Conservation (phyloP, 305 asterid species). For the Solanum hybrid region DNA sequence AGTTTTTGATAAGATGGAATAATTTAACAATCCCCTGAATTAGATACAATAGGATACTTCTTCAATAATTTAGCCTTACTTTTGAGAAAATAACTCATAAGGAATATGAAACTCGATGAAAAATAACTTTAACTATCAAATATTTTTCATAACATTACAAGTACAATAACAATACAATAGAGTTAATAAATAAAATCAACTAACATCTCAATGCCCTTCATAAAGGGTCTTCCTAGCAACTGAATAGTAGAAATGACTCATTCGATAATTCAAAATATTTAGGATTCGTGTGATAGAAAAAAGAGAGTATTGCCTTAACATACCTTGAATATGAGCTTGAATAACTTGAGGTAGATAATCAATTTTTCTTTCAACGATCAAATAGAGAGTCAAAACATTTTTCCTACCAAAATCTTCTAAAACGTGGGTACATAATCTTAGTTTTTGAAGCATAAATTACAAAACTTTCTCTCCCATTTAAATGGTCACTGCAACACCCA, state of each 20-base stretch:
- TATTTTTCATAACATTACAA: neutral
- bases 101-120: neutral
- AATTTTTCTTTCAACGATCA: neutral
- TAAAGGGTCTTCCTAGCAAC: neutral
- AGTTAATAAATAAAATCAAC: neutral
- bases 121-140: neutral
- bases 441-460: neutral
- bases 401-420: neutral
- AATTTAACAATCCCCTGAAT: neutral
- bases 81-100: neutral
- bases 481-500: neutral
- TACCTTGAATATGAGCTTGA: neutral
- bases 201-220: neutral
- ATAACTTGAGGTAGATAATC: neutral
- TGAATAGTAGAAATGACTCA: neutral
- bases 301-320: neutral
- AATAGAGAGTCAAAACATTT: neutral
- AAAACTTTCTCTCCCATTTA: neutral
- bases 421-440: neutral
- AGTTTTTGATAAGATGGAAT: neutral
- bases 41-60: neutral
- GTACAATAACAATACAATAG: neutral
- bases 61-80: neutral
- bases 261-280: neutral
- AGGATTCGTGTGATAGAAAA: neutral